These are phyloP conservation scores for Fusarium fracticaudum DNA, from an alignment of 2,329 filamentous ascomycete species.

Conservation along the genomic window DNA sequence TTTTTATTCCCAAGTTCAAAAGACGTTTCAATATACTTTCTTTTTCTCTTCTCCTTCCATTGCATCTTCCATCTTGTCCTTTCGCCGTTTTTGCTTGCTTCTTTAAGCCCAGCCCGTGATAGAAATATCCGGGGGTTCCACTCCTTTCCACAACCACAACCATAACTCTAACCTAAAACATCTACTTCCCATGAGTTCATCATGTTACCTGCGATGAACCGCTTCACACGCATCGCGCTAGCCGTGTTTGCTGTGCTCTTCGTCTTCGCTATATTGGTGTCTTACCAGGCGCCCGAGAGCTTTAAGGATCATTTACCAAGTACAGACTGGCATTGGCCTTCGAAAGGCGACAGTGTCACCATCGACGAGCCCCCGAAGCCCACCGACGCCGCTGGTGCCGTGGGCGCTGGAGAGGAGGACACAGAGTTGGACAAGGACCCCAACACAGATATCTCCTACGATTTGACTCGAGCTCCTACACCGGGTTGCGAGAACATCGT, in stretches of 20 bases:
- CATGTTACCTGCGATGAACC: constrained; percentile 35
- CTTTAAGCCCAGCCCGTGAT: constrained; percentile 12
- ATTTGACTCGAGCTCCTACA: constrained; percentile 30
- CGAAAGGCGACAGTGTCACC: constrained; percentile 20
- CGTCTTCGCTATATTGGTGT: constrained; percentile 31
- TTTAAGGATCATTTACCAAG: constrained; percentile 28
- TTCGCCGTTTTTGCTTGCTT: neutral
- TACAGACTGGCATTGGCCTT: constrained; percentile 35
- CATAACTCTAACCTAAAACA: neutral
- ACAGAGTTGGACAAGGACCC: constrained; percentile 20
- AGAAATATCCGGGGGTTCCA: constrained; percentile 29
- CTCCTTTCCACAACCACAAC: constrained; percentile 13
- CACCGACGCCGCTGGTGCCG: constrained; percentile 12
- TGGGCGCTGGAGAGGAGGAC: constrained; percentile 30
- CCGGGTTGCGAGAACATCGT: constrained; percentile 39
- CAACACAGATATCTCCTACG: constrained; percentile 38
- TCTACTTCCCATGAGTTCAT: constrained; percentile 23
- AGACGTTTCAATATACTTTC: constrained; percentile 14
- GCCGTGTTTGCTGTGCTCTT: constrained; percentile 38
- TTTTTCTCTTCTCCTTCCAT: constrained; percentile 5
- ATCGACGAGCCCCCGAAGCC: constrained; percentile 12
- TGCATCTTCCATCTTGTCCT: neutral
- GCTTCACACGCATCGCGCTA: constrained; percentile 38
- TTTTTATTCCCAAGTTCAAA: constrained; percentile 23
- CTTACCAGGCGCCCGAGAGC: constrained; percentile 32